These are phyloP conservation scores for Avicennia marina DNA, from an alignment of 257 asterid species.

Conservation along the genomic window DNA sequence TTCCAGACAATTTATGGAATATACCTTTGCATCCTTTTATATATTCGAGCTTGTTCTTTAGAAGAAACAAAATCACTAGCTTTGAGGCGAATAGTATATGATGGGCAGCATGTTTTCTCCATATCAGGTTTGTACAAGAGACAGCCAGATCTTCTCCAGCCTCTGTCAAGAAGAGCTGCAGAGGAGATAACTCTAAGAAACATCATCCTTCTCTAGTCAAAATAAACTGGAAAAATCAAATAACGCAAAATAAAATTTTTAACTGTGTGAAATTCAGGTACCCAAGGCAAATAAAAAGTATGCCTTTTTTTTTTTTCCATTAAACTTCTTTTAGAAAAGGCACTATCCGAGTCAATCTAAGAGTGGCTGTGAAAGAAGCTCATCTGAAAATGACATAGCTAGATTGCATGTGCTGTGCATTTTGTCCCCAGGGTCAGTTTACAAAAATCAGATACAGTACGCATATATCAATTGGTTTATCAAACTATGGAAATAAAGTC, in stretches of 20 bases:
- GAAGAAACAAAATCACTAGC: slow-evolving; percentile 78
- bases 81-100: slow-evolving; percentile 88
- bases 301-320: not conserved
- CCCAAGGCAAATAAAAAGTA: not conserved
- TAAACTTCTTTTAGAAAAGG: not conserved
- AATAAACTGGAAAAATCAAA: slow-evolving; percentile 10
- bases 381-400: not conserved
- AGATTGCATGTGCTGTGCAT: too few relatives aligned
- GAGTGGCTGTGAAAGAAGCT: not conserved
- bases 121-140: slow-evolving; percentile 93
- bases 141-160: slow-evolving; percentile 99
- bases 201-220: slow-evolving; percentile 12
- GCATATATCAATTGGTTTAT: not conserved
- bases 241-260: not conserved
- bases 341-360: not conserved
- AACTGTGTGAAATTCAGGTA: not conserved
- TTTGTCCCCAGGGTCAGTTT: too few relatives aligned
- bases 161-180: slow-evolving; percentile 92
- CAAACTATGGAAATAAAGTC: not conserved
- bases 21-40: slow-evolving; percentile 82
- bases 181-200: slow-evolving; percentile 19
- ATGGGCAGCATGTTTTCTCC: slow-evolving; percentile 96
- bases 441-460: slow-evolving; percentile 8
- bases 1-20: slow-evolving; percentile 7
- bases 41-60: slow-evolving; percentile 83